A percentile compares a stretch with the other conserved stretches of the same genome.
Evolutionary conservation across 257 asterid species (phyloP).

Genomic region (Fraxinus quadrangulata): DNA sequence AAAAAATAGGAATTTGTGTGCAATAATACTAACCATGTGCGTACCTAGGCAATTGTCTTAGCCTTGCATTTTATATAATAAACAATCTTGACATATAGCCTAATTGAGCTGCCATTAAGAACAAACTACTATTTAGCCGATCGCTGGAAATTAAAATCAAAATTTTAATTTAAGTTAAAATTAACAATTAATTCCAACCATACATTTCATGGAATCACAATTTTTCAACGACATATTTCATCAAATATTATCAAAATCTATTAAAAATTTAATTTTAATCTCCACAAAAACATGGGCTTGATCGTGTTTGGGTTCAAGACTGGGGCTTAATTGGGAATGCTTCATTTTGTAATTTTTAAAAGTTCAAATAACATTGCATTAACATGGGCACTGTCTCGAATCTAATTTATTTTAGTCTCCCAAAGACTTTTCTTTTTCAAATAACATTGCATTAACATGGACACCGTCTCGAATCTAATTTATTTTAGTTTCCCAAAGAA

Average conservation of each 20-base stretch:
- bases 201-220: no score
- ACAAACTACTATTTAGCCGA: no score
- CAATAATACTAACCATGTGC: slow-evolving; percentile 46
- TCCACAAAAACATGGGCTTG: background rate
- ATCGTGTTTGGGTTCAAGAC: slow-evolving; percentile 11
- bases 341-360: slow-evolving; percentile 4
- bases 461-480: background rate
- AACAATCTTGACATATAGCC: background rate
- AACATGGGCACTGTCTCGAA: slow-evolving; percentile 16
- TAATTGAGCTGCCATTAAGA: no score
- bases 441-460: slow-evolving; percentile 24
- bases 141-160: no score
- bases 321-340: slow-evolving; percentile 28
- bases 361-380: slow-evolving; percentile 20
- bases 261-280: no score
- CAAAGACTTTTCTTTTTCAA: background rate
- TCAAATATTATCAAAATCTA: no score
- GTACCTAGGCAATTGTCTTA: slow-evolving; percentile 29
- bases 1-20: background rate
- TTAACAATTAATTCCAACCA: background rate
- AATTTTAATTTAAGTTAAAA: slow-evolving; percentile 17
- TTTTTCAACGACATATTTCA: no score
- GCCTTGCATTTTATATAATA: slow-evolving; percentile 23
- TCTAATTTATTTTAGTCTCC: background rate
- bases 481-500: background rate